Evolutionary conservation across 1,139 yeast genomes (phyloP), one percentile per base, ranked within the genome.

Genomic region (Suhomyces bribrorum): DNA sequence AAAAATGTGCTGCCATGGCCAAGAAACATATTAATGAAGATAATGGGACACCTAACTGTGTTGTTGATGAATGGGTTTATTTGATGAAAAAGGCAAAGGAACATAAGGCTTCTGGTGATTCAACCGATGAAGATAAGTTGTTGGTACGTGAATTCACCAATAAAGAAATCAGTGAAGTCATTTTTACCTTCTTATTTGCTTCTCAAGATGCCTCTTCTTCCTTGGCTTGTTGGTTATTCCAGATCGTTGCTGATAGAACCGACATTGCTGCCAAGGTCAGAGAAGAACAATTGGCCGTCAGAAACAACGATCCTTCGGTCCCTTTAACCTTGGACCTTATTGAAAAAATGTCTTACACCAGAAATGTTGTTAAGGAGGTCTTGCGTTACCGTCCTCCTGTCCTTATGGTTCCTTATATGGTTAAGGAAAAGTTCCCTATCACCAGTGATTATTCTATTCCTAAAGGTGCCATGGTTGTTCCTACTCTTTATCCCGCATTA

Each of bases 141-240:
- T 69, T 79, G 49, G 79, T 88, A 49, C 83, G 97, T 61, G 92
- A 86, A 49, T 92, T 92, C 69, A 67, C 92, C 46, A 82, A 90
- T 69, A 83, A 75, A 62, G 98, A 92, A 65, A 90, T 92, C 53
- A 86, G 96, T 24, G 97, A 92, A 70, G 95, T 95, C 39, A 80
- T 92, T 49, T 92, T 92, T 75, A 92, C 98, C 14, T 92, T 92
- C 64, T 74, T 92, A 62, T 92, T 92, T 64, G 98, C 98, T 18
- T 86, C 96, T 7, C 98, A 92, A 69, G 98, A 92, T 66, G 98
- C 98, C 23, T 86, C 97, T 6, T 88, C 97, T 3, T 87, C 96
- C n/a, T 83, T 95, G 53, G 95, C 96, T 48, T 90, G 97, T 64
- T 92, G 98, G 98, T 76, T 92, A 58, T 92, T 90, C 80, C 98